A percentile compares a stretch with the other conserved stretches of the same genome.
Conservation (phyloP, 129 eudicot genomes). For the Escallonia rubra region DNA sequence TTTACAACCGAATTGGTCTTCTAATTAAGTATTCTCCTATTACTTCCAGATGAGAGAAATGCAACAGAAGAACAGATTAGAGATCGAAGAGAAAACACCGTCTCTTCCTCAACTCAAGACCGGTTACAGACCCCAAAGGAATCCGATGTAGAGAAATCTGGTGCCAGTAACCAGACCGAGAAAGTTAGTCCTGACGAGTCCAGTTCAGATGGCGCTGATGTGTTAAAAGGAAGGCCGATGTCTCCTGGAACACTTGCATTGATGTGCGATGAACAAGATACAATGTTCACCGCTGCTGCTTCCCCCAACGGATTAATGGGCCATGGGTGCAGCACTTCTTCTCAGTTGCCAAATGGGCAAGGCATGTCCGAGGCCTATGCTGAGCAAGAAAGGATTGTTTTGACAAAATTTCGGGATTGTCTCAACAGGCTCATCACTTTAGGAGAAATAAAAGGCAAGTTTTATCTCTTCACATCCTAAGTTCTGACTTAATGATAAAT, state of each 20-base stretch:
- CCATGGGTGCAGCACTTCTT: slow-evolving; percentile 22
- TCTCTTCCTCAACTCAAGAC: slow-evolving; percentile 46
- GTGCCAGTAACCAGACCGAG: slow-evolving; percentile 30
- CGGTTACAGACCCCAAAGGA: slow-evolving; percentile 41
- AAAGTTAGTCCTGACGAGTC: slow-evolving; percentile 36
- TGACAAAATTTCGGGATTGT: slow-evolving; percentile 82
- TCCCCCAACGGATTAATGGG: slow-evolving; percentile 32
- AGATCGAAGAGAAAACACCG: slow-evolving; percentile 42
- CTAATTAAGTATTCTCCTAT: neutral
- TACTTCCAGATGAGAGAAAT: slow-evolving; percentile 35
- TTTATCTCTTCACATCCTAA: neutral
- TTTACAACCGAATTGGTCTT: neutral
- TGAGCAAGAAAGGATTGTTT: slow-evolving; percentile 70
- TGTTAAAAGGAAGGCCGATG: slow-evolving; percentile 61
- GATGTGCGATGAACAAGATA: slow-evolving; percentile 91
- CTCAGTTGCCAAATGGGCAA: slow-evolving; percentile 46
- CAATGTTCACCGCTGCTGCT: slow-evolving; percentile 50
- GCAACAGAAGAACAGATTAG: slow-evolving; percentile 31
- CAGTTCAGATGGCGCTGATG: slow-evolving; percentile 53
- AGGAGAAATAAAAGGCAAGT: slow-evolving; percentile 81
- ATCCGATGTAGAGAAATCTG: slow-evolving; percentile 28
- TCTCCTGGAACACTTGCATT: slow-evolving; percentile 90
- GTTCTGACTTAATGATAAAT: neutral
- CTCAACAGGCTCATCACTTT: slow-evolving; percentile 70
- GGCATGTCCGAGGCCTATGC: slow-evolving; percentile 51